Evolutionary conservation across 306 rosid species (phyloP), one percentile per base, ranked within the genome.

Genomic region (Erythrophleum fordii): DNA sequence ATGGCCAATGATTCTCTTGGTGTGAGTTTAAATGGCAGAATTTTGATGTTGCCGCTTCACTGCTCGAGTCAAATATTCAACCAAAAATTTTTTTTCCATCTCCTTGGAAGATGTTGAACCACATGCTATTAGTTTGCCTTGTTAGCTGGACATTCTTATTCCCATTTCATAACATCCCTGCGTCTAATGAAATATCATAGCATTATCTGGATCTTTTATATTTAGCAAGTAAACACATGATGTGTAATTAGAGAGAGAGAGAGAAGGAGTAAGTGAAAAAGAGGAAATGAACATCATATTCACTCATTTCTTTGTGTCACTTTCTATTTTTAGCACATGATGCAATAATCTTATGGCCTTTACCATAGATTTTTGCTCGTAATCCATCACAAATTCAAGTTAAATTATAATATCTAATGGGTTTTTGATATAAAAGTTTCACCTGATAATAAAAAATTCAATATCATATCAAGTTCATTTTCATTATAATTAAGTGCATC

Each of bases 1-100:
- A 45, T 73, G 45, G 62, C 70, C 35, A 62, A 73, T 71, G 62
- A 11, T 59, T 62, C 5, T 66, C 70, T 16, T n/a, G 52, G 26
- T 44, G 48, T 65, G 55, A 73, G 37, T 64, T 53, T 53, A 51
- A 37, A 31, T 58, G 14, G 72, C 8, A n/a, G 55, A 71, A 29
- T 49, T 77, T 71, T 55, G 6, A 68, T 58, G 52, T 37, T 23
- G 42, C 53, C 35, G 74, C 48, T 49, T 26, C 18, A 49, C 28
- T 17, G 46, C 14, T 8, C 2, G 11, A n/a, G 49, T 37, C 28
- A 11, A 66, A 66, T 66, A 35, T n/a, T 17, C 37, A 39, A 39
- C 6, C 13, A 25, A n/a, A 10, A 25, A 11, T 25, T 18, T 37
- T 34, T 56, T 42, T 16, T n/a, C n/a, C n/a, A 64, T 78, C 41